Conservation (phyloP, 2,329 filamentous ascomycete genomes). For the Fusarium staphyleae region DNA sequence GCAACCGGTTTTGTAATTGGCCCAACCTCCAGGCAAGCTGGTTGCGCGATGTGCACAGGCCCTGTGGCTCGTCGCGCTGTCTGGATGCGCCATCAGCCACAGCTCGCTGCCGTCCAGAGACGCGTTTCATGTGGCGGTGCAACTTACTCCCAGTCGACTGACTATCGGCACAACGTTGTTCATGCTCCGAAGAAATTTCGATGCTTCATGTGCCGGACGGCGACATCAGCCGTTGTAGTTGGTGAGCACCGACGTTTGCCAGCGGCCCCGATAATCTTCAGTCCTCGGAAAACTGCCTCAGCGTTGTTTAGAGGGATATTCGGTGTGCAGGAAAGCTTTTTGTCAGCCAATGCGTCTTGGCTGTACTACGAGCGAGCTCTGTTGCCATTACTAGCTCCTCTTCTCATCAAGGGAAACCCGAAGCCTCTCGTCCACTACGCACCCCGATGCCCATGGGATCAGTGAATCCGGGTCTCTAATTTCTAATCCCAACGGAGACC, state of each 20-base stretch:
- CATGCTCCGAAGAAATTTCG: slow-evolving; percentile 42
- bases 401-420: slow-evolving; percentile 22
- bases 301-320: slow-evolving; percentile 10
- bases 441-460: slow-evolving; percentile 26
- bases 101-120: slow-evolving; percentile 2
- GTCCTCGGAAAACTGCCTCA: slow-evolving; percentile 14
- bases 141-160: slow-evolving; percentile 1
- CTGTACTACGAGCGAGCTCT: slow-evolving; percentile 14
- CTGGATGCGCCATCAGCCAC: slow-evolving; percentile 20
- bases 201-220: slow-evolving; percentile 24
- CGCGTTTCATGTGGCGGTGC: slow-evolving; percentile 36
- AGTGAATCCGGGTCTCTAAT: slow-evolving; percentile 1
- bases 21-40: slow-evolving; percentile 17
- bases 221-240: slow-evolving; percentile 20
- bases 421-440: slow-evolving; percentile 11
- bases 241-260: slow-evolving; percentile 29
- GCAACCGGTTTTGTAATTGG: slow-evolving; percentile 63
- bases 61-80: slow-evolving; percentile 41
- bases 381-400: slow-evolving; percentile 17
- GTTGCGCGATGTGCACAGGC: slow-evolving; percentile 30
- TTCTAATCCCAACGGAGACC: not conserved
- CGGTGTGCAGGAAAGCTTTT: slow-evolving; percentile 10
- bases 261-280: slow-evolving; percentile 21
- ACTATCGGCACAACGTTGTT: slow-evolving; percentile 39
- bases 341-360: slow-evolving; percentile 14